Percentiles rank a stretch among this genome's conserved stretches.
phyloP scores from a whole-genome alignment of 495 filamentous ascomycete genomes.

The Neurospora cerealis region DNA sequence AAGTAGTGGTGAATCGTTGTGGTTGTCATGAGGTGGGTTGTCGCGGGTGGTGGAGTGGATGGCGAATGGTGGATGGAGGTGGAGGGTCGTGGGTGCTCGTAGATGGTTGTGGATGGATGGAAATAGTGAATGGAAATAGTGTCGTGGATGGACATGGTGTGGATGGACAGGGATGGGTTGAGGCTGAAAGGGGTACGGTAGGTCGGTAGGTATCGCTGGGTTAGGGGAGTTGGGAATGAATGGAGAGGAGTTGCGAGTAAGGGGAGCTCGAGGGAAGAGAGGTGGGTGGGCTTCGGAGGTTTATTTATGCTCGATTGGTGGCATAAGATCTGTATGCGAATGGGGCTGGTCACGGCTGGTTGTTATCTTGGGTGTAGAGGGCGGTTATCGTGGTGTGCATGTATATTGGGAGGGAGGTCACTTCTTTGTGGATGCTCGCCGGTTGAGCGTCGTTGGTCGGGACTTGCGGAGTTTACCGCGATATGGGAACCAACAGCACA shows the following conservation, averaged over 20 bases:
- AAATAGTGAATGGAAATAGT: not conserved
- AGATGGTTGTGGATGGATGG: no score
- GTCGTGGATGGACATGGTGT: not conserved
- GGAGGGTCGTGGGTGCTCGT: no score
- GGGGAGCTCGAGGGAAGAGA: not conserved
- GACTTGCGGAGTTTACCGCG: not conserved
- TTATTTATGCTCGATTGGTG: not conserved
- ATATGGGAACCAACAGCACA: not conserved
- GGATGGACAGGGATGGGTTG: not conserved
- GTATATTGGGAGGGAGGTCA: not conserved
- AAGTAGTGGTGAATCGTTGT: not conserved
- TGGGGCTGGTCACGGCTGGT: not conserved
- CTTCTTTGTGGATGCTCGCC: not conserved
- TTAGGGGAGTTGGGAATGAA: not conserved
- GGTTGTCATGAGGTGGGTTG: no score
- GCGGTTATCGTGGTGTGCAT: not conserved
- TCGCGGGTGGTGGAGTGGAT: not conserved
- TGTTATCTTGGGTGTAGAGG: not conserved
- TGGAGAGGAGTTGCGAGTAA: not conserved
- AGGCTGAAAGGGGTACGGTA: not conserved
- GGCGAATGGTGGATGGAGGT: no score
- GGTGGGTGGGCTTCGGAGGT: not conserved
- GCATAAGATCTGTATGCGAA: not conserved
- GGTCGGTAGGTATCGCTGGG: not conserved
- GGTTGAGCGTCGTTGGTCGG: not conserved